Evolutionary conservation across 1,284 basidiomycete genomes (phyloP), one percentile per base, ranked within the genome.

Genomic region (Ceratobasidium sp.): DNA sequence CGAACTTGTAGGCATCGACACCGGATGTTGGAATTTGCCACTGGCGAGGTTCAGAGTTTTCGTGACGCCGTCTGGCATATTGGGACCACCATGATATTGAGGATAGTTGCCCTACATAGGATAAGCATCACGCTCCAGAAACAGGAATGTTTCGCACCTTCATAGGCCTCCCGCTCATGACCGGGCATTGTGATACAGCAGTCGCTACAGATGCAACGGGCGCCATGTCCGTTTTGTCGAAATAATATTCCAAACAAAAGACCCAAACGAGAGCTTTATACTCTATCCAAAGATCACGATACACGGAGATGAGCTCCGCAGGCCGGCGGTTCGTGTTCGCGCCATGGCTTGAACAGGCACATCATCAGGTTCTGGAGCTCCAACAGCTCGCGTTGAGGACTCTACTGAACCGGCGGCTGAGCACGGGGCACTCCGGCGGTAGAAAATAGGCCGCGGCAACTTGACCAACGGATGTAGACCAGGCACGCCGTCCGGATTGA

Each of bases 351-450:
- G 28, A 52, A 26, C 14, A 12, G 32, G 21, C 2, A 18, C 18
- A 18, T 12, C 26, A 50, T 65, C 61, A 52, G 45, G 34, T 65
- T 65, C 61, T 41, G 18, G 9, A 21, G 12, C 55, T 58, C 36
- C 18, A 41, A 32, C 23, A 23, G 16, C 30, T 65, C 2, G 61
- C 45, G 61, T 52, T 41, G 34, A 26, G 18, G 12, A 50, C 61
- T 65, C 61, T 65, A 65, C 61, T 65, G 61, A 65, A 52, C 61
- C 61, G 61, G 34, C 46, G 61, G 61, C 30, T 46, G 26, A 16
- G 43, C 61, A 64, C 61, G 45, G 50, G 61, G 16, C 9, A 50
- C 30, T 12, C 61, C 61, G 61, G 28, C 61, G 61, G 61, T 50
- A 64, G 26, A 50, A 64, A 64, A n/a, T 21, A 16, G 46, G 45